Evolutionary conservation across 176 grass and related monocot species (phyloP).

Genomic region (Rhynchospora breviuscula): DNA sequence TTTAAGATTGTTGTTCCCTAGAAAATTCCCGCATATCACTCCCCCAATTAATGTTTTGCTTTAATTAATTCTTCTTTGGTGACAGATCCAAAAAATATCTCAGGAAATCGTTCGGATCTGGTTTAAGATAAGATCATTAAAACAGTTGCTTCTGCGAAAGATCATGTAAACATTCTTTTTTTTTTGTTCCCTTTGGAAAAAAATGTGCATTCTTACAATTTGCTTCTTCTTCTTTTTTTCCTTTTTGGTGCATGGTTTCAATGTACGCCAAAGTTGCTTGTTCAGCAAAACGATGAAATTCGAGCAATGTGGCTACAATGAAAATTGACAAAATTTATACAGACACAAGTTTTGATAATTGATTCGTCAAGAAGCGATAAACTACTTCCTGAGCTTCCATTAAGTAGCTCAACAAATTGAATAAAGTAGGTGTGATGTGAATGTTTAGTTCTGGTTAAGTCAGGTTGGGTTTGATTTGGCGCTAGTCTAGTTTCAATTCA

Average conservation of each 20-base stretch:
- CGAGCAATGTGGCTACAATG: no score
- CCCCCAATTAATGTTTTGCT: neutral
- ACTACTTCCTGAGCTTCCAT: neutral
- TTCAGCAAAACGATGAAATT: neutral
- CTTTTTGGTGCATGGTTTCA: neutral
- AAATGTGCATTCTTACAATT: slow-evolving; percentile 25
- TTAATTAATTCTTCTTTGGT: neutral
- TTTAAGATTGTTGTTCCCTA: neutral
- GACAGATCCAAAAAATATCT: slow-evolving; percentile 6
- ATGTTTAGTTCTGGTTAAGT: neutral
- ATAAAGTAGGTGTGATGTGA: neutral
- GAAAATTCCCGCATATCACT: slow-evolving; percentile 39
- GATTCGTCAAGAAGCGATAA: neutral
- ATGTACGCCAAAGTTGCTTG: neutral
- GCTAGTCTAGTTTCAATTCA: neutral
- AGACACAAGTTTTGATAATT: neutral
- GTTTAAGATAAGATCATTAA: neutral
- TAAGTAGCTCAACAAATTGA: neutral
- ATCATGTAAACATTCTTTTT: neutral
- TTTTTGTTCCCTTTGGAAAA: no score
- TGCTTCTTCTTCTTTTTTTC: neutral
- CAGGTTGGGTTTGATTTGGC: neutral
- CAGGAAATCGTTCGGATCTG: neutral
- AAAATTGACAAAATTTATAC: neutral
- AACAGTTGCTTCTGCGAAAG: neutral